Percentiles rank a stretch among this genome's conserved stretches.
These are phyloP conservation scores for Corinectria fuckeliana DNA, from an alignment of 2,329 filamentous ascomycete genomes.

Conservation along the genomic window DNA sequence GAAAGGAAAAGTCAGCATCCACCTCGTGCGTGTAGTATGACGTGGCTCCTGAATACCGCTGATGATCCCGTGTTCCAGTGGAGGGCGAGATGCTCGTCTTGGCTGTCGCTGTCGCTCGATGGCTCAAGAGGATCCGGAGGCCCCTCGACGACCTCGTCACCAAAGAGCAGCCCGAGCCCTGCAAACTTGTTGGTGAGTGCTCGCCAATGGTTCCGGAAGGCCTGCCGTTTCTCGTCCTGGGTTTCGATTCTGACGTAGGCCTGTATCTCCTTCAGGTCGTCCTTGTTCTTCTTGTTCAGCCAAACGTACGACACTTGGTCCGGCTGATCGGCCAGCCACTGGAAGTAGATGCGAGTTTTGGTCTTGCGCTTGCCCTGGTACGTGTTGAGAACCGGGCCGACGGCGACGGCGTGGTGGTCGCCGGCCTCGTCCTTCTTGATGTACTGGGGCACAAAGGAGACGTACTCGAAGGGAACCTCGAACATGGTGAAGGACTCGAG, in stretches of 20 bases:
- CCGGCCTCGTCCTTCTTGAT: slow-evolving; percentile 2
- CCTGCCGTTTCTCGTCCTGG: neutral
- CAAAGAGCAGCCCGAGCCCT: slow-evolving; percentile 19
- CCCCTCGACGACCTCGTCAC: slow-evolving; percentile 16
- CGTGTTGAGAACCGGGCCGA: slow-evolving; percentile 11
- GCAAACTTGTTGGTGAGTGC: slow-evolving; percentile 17
- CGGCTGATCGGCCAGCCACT: slow-evolving; percentile 16
- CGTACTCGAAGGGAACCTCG: slow-evolving; percentile 20
- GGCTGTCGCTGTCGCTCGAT: slow-evolving; percentile 17
- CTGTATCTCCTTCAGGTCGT: slow-evolving; percentile 8
- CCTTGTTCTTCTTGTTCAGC: slow-evolving; percentile 18
- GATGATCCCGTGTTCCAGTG: slow-evolving; percentile 11
- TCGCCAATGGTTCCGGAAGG: slow-evolving; percentile 23
- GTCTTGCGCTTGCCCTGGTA: slow-evolving; percentile 16
- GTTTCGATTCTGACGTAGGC: slow-evolving; percentile 8
- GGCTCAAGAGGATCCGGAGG: slow-evolving; percentile 8
- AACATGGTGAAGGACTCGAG: slow-evolving; percentile 20
- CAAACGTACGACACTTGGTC: slow-evolving; percentile 18
- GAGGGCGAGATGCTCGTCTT: slow-evolving; percentile 16
- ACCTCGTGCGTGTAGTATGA: neutral
- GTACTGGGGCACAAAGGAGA: slow-evolving; percentile 27
- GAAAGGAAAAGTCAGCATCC: neutral
- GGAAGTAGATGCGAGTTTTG: slow-evolving; percentile 20
- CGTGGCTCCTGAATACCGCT: slow-evolving; percentile 6
- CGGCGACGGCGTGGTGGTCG: slow-evolving; percentile 10